These are phyloP conservation scores for Tricholoma saponaceum DNA, from an alignment of 768 basidiomycete genomes.

Conservation along the genomic window DNA sequence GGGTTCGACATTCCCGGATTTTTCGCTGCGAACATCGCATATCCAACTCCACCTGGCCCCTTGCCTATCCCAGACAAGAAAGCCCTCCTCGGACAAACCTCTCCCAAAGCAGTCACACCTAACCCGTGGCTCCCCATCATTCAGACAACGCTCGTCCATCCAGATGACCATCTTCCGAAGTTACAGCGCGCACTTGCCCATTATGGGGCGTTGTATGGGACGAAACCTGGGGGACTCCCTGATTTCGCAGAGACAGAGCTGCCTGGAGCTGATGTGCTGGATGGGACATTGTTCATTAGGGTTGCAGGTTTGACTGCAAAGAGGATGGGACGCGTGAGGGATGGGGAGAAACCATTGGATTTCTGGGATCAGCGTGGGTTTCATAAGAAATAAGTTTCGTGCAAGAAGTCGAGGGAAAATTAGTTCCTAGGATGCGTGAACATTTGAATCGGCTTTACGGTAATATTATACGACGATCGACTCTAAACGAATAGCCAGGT, in stretches of 20 bases:
- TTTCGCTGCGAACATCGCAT: conserved; percentile 27
- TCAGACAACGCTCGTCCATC: conserved; percentile 48
- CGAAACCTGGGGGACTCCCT: conserved; percentile 17
- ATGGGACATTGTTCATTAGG: conserved; percentile 63
- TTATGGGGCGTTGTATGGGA: conserved; percentile 23
- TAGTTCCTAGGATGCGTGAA: too few species aligned
- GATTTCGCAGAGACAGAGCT: conserved; percentile 34
- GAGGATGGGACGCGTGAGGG: conserved; percentile 18
- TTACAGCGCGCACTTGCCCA: conserved; percentile 33
- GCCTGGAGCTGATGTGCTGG: conserved; percentile 46
- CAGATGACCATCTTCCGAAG: conserved; percentile 48
- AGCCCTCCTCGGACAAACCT: conserved; percentile 23
- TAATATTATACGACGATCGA: too few species aligned
- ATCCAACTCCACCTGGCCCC: conserved; percentile 12
- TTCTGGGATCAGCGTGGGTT: background rate
- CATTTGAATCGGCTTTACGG: too few species aligned
- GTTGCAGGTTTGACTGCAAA: conserved; percentile 49
- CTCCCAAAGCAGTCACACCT: conserved; percentile 33
- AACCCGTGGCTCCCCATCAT: conserved; percentile 61
- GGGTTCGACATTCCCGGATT: conserved; percentile 46
- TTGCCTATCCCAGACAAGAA: conserved; percentile 21
- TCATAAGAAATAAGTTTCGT: background rate
- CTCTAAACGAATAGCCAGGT: too few species aligned
- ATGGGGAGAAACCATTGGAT: too few species aligned
- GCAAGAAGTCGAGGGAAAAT: too few species aligned